Evolutionary conservation across 2,329 filamentous ascomycete species (phyloP), one percentile per base, ranked within the genome.

Genomic region (Blastomyces percursus): DNA sequence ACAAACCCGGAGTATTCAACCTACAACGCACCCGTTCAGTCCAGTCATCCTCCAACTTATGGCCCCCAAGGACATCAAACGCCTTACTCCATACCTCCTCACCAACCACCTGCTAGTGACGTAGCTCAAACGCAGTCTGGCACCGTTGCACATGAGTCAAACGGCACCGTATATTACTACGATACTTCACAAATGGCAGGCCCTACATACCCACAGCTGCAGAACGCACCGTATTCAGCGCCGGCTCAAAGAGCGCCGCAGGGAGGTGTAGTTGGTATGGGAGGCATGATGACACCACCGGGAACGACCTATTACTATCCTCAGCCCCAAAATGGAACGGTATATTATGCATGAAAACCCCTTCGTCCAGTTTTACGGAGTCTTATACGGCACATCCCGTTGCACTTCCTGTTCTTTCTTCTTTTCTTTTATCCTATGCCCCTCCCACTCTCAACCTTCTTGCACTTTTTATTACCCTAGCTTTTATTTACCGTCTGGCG

Each of bases 151-250:
- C 92, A 96, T 74, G 93, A 97, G 77, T 86, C 87, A 66, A 96
- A 96, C 68, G 94, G 94, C 65, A 97, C 95, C 83, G 91, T 96
- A 0, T 97, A 96, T 75, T 99, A 96, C 73, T 92, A 91, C 70
- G 89, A 96, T 71, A 82, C 90, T 8, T 82, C 86, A n/a, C 87
- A 91, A 71, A 78, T 92, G 57, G 79, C 84, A 24, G 69, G 73
- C 38, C 48, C 61, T 40, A 69, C 69, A 51, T 77, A 77, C 62
- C 84, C 83, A 66, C 76, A 79, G 38, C 77, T 80, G 62, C 71
- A 79, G 7, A 72, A 79, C 62, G 42, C 21, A 40, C 6, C 27
- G 21, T 90, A 86, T 69, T 76, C 81, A 11, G 78, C 82, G 60
- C 77, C 81, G 54, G 75, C 76, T 52, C 72, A 76, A 62, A 78